Evolutionary conservation across 2,329 filamentous ascomycete genomes (phyloP), one percentile per base, ranked within the genome.

Genomic region (Trichoderma sp.): DNA sequence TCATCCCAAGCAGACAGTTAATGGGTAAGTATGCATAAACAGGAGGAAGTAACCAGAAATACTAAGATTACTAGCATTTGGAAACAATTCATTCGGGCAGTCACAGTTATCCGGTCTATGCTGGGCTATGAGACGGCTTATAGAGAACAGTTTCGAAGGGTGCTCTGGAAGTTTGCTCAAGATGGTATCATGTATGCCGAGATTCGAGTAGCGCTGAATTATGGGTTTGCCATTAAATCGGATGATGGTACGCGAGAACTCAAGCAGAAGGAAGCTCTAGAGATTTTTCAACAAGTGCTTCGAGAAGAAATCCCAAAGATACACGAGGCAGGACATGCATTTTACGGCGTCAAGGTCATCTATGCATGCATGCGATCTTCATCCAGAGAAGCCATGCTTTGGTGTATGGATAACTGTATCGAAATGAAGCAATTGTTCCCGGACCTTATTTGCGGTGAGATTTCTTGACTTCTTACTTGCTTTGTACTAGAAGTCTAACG

Each of bases 261-360:
- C 6, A 64, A 32, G 48, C 60, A 64, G 19, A 64, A 54, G 5
- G 60, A 64, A 32, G 60, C 22, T 12, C 32, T 64, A 17, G 34
- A 42, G 22, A 64, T 64, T 42, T 54, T 64, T 35, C 60, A 64
- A 10, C 13, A 83, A 89, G 64, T 97, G 91, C 79, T 88, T 87
- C 73, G 89, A 56, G 92, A 97, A 70, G 94, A 97, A 73, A 83
- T 97, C 1, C 97, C 97, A 82, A 90, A 92, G 76, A 81, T 83
- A 1, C 89, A 89, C 0, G 84, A 89, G 32, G 87, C 90, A 71
- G 92, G 92, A 2, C 83, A 89, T 69, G 82, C 83, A 0, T 97
- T 98, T 79, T 96, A 93, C 90, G 94, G 93, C 10, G 83, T 91
- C 10, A 86, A 92, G 17, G 87, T 93, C 72, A 97, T 97, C 71